Percentiles rank a stretch among this genome's conserved stretches.
Evolutionary conservation across 306 rosid species (phyloP).

Genomic region (Luffa acutangula): DNA sequence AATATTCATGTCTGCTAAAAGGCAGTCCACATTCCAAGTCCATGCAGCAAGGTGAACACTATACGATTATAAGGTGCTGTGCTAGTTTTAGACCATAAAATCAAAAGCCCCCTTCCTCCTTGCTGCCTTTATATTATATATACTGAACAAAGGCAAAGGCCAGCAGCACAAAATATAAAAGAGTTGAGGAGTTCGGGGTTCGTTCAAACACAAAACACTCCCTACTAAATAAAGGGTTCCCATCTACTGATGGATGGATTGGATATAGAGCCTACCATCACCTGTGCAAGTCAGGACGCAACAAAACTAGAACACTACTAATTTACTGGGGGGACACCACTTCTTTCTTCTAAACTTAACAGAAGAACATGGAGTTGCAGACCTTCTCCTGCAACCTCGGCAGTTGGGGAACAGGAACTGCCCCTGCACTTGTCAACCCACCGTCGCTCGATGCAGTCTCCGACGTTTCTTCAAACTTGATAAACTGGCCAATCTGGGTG

Average conservation of each 20-base stretch:
- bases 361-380: constrained; percentile 69
- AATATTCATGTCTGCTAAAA: background rate
- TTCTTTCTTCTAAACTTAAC: constrained; percentile 17
- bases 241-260: background rate
- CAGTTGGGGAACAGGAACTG: constrained; percentile 60
- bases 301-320: background rate
- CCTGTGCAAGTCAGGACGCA: background rate
- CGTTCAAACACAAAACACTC: background rate
- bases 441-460: constrained; percentile 85
- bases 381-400: constrained; percentile 50
- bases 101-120: background rate
- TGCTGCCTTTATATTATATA: background rate
- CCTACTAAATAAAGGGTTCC: background rate
- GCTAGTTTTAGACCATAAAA: background rate
- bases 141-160: background rate
- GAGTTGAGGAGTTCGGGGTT: background rate
- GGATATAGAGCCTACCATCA: background rate
- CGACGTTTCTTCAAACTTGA: constrained; percentile 68
- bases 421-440: constrained; percentile 42
- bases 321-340: background rate
- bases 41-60: background rate
- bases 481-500: constrained; percentile 56
- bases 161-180: background rate
- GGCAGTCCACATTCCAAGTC: background rate
- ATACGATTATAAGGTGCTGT: background rate